Conservation (phyloP, 257 asterid genomes). For the Cordia subcordata region DNA sequence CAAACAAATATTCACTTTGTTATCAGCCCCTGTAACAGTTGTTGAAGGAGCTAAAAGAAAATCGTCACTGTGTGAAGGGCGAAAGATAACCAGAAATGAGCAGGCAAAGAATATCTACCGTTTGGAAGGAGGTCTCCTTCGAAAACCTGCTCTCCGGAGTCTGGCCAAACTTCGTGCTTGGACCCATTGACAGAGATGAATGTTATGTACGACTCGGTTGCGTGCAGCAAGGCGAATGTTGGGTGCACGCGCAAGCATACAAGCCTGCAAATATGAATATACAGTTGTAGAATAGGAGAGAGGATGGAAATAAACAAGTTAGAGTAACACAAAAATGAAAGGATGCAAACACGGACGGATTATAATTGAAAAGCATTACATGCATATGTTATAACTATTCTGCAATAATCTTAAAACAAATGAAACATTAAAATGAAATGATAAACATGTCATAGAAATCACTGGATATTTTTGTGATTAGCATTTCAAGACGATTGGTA, state of each 20-base stretch:
- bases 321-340: background rate
- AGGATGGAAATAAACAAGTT: background rate
- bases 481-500: too few relatives aligned
- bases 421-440: too few relatives aligned
- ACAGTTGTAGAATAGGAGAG: background rate
- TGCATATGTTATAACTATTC: too few relatives aligned
- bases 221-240: conserved; percentile 61
- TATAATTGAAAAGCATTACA: too few relatives aligned
- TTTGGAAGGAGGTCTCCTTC: conserved; percentile 75
- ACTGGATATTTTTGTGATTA: too few relatives aligned
- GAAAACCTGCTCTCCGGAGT: conserved; percentile 52
- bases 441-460: too few relatives aligned
- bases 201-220: conserved; percentile 65
- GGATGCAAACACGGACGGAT: background rate
- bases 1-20: background rate
- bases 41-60: background rate
- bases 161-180: conserved; percentile 70
- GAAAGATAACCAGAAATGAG: background rate
- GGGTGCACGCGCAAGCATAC: conserved; percentile 97
- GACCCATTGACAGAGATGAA: conserved; percentile 77
- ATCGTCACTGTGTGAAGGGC: background rate
- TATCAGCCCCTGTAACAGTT: background rate
- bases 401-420: too few relatives aligned
- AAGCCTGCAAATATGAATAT: conserved; percentile 46
- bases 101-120: conserved; percentile 36